Evolutionary conservation across 176 grass and related monocot species (phyloP), one percentile per base, ranked within the genome.

Genomic region (Alopecurus myosuroides): DNA sequence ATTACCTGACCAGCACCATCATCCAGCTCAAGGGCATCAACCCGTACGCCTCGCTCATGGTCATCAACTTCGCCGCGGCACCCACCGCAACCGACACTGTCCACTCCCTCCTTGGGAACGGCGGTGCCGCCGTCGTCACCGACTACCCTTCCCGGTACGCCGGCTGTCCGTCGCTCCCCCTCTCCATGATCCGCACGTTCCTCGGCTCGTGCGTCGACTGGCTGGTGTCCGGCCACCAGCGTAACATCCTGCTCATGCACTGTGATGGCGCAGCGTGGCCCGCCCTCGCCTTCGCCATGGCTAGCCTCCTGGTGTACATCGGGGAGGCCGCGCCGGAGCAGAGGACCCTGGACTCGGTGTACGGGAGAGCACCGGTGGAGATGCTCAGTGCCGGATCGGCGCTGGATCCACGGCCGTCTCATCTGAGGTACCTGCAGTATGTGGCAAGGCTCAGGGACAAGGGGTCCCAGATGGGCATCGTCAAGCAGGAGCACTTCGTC

Each of bases 341-440:
- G 49, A 76, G 44, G 65, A 88, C 66, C 12, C 74, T 94, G 45
- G 85, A 90, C 26, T 69, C 75, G 67, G 82, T 88, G 39, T 90
- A 90, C 62, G 81, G 67, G 48, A 66, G 86, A 28, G 85, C 84
- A 25, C 62, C 91, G 11, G 79, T 50, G 30, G 78, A 86, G 53
- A 75, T 86, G n/a, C 83, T 88, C 15, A 67, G 81, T 13, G 60
- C 81, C 6, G 51, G 37, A 1, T 86, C 64, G 5, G 34, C 20
- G 39, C 72, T 90, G 58, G 82, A 88, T 34, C 85, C 91, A 13
- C 74, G 85, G 31, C 78, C 91, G 76, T 81, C 88, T 51, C 88
- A 94, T 57, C 56, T 86, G 51, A 94, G 91, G 83, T 94, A 94
- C 52, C 76, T 90, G 12, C 88, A 86, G 44, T 94, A 94, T 7